Evolutionary conservation across 169 alveolate genomes (phyloP).

Genomic region (Fabrea salina): DNA sequence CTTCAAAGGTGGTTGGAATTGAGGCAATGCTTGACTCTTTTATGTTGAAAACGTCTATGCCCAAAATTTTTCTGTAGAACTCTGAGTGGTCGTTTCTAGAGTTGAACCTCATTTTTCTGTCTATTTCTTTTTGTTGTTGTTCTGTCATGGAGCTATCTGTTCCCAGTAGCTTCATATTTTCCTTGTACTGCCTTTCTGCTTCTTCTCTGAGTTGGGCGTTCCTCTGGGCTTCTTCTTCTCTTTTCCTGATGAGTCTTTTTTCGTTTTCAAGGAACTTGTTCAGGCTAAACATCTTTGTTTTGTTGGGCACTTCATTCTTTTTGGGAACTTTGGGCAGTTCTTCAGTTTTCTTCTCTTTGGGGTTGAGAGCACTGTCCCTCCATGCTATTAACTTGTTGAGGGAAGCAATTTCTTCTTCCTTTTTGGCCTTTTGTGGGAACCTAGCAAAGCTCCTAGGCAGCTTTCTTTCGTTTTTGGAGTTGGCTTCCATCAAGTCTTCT

Average conservation of each 20-base stretch:
- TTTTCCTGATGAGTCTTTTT: neutral
- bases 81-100: neutral
- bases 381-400: neutral
- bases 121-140: neutral
- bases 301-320: neutral
- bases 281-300: neutral
- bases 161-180: neutral
- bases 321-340: neutral
- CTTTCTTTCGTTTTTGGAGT: too few species aligned
- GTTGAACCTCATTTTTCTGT: neutral
- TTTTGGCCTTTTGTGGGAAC: neutral
- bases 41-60: neutral
- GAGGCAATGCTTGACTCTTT: neutral
- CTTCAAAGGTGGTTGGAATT: neutral
- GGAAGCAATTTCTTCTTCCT: neutral
- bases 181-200: neutral
- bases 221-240: neutral
- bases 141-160: neutral
- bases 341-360: neutral
- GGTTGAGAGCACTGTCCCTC: neutral
- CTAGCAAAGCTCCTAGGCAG: too few species aligned
- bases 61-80: slow-evolving; percentile 1
- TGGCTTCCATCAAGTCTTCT: too few species aligned
- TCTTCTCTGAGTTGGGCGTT: neutral
- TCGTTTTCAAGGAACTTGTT: neutral